Conservation (phyloP, 257 asterid species). For the Petunia axillaris region DNA sequence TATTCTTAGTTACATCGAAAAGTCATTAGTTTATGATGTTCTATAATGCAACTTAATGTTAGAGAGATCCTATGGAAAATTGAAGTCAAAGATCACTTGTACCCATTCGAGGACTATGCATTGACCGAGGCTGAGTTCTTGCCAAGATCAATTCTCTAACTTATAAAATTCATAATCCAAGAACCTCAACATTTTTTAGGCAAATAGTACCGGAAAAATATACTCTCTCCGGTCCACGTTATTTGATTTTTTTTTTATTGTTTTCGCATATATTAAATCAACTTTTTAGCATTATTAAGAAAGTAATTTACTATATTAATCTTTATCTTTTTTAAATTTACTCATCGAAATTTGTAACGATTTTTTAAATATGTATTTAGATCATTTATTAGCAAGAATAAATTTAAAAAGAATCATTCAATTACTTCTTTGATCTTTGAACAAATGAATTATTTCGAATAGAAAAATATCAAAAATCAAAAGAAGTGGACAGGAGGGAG, state of each 20-base stretch:
- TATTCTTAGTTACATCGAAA: background rate
- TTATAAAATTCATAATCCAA: background rate
- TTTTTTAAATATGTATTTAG: too few species aligned
- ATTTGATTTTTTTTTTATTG: too few species aligned
- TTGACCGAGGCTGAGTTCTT: background rate
- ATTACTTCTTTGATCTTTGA: too few species aligned
- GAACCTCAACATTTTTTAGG: background rate
- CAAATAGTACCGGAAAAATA: background rate
- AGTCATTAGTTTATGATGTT: background rate
- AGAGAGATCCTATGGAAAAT: slow-evolving; percentile 3
- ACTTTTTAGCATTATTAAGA: too few species aligned
- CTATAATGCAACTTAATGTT: background rate
- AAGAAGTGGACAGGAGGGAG: background rate
- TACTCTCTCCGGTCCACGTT: too few species aligned
- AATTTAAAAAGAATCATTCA: too few species aligned
- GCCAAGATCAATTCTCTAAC: background rate
- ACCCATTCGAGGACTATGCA: background rate
- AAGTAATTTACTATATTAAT: too few species aligned
- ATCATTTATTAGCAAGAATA: too few species aligned
- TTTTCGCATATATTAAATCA: too few species aligned
- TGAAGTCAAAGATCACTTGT: slow-evolving; percentile 1
- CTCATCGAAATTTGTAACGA: too few species aligned
- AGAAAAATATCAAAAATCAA: background rate
- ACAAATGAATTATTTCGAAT: background rate
- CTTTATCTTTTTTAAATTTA: too few species aligned